Evolutionary conservation across 192 early-diverging fungal species (phyloP), one percentile per base, ranked within the genome.

Genomic region (Thamnidium elegans): DNA sequence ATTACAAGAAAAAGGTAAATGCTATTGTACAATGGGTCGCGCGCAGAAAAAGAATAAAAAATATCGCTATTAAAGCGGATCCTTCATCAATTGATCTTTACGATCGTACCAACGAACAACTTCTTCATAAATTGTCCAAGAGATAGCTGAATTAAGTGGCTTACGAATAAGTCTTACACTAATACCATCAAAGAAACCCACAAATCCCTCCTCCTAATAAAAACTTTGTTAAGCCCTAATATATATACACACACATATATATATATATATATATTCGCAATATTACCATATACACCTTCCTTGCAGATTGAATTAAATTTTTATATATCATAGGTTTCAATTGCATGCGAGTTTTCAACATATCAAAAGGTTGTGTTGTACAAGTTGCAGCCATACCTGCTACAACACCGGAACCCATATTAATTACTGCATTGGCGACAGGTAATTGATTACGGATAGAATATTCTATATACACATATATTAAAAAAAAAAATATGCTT

Each of bases 81-180:
- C 56, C 17, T 44, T 58, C 39, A 14, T 58, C 20, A 58, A 42
- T 44, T 19, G 9, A 21, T 58, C 36, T 23, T 32, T 34, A 20
- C 56, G 56, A 42, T 58, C 56, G 36, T 76, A 64, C 76, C 70
- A 72, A 50, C 75, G 72, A 47, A 91, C 74, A 5, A 91, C 66
- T 58, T 88, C 89, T 70, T 97, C 95, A 65, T 95, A 97, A n/a
- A 97, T 75, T 2, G 93, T 93, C 88, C 93, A 97, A 9, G 90
- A 86, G 54, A 97, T 91, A 26, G 91, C 92, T 4, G 92, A 87
- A 60, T 90, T 88, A 15, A 93, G 70, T 19, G 90, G 82, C 73
- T 97, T 97, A 58, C 93, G 78, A 58, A 92, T 66, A 23, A 94
- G 78, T 50, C 95, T 81, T 55, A 94, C 87, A 1, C 85, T 78